These are phyloP conservation scores for Macadamia tetraphylla DNA, from an alignment of 164 flowering plant species.

Conservation along the genomic window DNA sequence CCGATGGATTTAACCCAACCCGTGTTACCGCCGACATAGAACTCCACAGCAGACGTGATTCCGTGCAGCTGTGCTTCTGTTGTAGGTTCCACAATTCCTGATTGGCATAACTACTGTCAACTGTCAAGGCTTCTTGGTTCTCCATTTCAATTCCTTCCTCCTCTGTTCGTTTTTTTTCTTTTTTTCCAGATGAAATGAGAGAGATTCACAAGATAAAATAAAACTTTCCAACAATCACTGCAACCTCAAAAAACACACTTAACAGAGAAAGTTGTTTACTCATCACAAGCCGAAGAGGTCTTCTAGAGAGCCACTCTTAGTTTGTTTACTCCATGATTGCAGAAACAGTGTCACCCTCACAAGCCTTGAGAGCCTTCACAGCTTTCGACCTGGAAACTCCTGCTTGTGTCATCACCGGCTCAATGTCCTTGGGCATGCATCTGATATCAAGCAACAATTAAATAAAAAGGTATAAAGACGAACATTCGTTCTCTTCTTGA, in stretches of 20 bases:
- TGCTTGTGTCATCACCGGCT: conserved; percentile 37
- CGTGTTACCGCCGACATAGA: too few relatives aligned
- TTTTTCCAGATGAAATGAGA: background rate
- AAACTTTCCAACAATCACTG: background rate
- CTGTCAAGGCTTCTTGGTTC: too few relatives aligned
- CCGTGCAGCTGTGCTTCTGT: too few relatives aligned
- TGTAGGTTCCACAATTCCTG: too few relatives aligned
- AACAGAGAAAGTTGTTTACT: background rate
- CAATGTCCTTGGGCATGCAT: conserved; percentile 27
- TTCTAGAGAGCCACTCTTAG: conserved; percentile 3
- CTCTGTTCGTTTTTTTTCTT: too few relatives aligned
- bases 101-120: too few relatives aligned
- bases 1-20: too few relatives aligned
- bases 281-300: background rate
- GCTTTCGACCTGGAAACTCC: conserved; percentile 36
- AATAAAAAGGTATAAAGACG: background rate
- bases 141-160: too few relatives aligned
- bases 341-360: conserved; percentile 32
- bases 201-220: background rate
- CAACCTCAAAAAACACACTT: background rate
- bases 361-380: conserved; percentile 33
- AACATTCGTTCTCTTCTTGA: conserved; percentile 16
- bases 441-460: too few relatives aligned
- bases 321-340: conserved; percentile 37
- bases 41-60: too few relatives aligned